phyloP scores from a whole-genome alignment of 73 alveolate genomes.

The Tetrahymena thermophila region DNA sequence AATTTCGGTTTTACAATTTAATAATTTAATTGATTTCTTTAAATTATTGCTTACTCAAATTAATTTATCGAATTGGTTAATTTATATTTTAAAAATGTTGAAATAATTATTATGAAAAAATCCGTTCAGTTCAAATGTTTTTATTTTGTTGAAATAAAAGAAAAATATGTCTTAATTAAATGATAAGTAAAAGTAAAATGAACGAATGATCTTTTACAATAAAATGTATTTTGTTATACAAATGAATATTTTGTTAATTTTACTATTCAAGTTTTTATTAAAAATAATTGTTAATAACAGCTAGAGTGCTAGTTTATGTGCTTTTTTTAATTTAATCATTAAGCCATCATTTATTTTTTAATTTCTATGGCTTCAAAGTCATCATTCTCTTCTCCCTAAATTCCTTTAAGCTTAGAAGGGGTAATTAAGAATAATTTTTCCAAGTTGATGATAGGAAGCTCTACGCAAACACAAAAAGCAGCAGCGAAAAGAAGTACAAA shows the following conservation, averaged over 20 bases:
- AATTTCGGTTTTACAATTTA: no score
- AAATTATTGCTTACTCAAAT: no score
- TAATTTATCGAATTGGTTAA: no score
- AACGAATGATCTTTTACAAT: background rate
- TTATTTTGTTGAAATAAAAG: no score
- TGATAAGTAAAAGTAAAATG: background rate
- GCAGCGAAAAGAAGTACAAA: constrained; percentile 9
- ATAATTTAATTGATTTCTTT: no score
- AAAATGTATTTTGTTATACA: background rate
- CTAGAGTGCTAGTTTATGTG: no score
- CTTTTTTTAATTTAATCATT: background rate
- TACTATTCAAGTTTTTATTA: background rate
- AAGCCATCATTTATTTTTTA: background rate
- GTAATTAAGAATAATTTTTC: background rate
- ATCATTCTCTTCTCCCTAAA: background rate
- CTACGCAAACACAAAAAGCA: constrained; percentile 35
- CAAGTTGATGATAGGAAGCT: constrained; percentile 1
- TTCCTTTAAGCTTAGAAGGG: background rate
- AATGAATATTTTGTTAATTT: no score
- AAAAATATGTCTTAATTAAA: no score
- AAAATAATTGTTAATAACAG: no score
- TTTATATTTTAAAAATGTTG: no score
- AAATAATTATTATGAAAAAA: no score
- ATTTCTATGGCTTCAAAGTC: background rate
- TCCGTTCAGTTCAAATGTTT: background rate